Conservation (phyloP, 2,329 filamentous ascomycete genomes). For the Fusarium sp. region DNA sequence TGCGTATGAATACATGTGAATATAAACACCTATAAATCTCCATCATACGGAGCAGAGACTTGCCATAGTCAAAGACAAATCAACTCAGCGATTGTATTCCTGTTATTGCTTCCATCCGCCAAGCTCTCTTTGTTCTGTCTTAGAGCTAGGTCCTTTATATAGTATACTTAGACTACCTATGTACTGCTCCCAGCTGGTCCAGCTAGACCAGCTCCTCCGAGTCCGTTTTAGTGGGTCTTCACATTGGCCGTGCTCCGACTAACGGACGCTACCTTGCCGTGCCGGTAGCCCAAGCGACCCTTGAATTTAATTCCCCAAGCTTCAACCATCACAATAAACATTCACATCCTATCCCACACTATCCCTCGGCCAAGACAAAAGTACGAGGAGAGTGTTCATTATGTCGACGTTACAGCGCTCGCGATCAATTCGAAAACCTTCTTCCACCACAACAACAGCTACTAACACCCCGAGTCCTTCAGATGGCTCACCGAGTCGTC, state of each 20-base stretch:
- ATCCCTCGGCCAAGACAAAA: conserved; percentile 8
- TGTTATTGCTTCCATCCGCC: neutral
- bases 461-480: conserved; percentile 24
- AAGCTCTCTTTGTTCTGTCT: neutral
- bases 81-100: neutral
- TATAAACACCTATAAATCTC: no score
- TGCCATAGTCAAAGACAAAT: neutral
- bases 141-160: neutral
- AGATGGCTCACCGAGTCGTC: conserved; percentile 61
- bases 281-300: conserved; percentile 40
- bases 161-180: no score
- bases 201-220: neutral
- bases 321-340: conserved; percentile 34
- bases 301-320: conserved; percentile 13
- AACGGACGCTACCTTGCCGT: conserved; percentile 26
- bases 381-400: conserved; percentile 14
- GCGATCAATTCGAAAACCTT: conserved; percentile 63
- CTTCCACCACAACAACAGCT: conserved; percentile 36
- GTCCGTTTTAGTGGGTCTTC: conserved; percentile 12
- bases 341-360: conserved; percentile 20
- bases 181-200: neutral
- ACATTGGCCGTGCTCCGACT: conserved; percentile 24
- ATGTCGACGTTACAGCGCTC: conserved; percentile 63
- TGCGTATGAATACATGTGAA: no score
- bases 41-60: no score